Evolutionary conservation across 2,329 filamentous ascomycete genomes (phyloP).

Genomic region (Thelonectria discophora): DNA sequence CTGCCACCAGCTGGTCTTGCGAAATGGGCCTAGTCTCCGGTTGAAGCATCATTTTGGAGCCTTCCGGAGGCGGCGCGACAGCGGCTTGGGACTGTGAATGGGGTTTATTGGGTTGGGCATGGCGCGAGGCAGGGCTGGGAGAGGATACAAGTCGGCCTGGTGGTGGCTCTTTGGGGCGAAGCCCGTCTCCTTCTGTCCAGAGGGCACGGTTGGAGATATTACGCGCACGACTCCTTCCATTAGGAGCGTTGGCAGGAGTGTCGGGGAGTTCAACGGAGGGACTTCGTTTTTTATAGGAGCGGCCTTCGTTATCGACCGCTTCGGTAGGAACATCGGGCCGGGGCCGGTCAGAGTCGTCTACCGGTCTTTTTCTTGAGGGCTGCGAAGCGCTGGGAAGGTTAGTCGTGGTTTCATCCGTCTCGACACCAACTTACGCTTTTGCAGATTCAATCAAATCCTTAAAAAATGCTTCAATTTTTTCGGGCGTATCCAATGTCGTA

Average conservation of each 20-base stretch:
- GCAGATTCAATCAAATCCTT: background rate
- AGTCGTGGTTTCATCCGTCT: background rate
- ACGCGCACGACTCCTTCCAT: background rate
- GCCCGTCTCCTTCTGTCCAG: constrained; percentile 38
- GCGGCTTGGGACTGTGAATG: constrained; percentile 49
- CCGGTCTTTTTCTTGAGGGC: constrained; percentile 3
- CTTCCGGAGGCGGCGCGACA: background rate
- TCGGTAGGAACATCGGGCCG: constrained; percentile 6
- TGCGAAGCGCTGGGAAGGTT: background rate
- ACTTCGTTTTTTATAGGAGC: constrained; percentile 5
- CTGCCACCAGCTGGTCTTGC: constrained; percentile 79
- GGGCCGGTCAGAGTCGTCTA: background rate
- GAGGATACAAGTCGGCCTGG: background rate
- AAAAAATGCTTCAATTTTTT: constrained; percentile 1
- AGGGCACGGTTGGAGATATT: constrained; percentile 33
- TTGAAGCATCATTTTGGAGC: constrained; percentile 24
- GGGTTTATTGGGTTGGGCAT: background rate
- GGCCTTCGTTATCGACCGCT: background rate
- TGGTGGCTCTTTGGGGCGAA: background rate
- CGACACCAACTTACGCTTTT: constrained; percentile 6
- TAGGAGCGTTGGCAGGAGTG: background rate
- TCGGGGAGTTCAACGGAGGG: constrained; percentile 9
- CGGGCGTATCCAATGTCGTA: background rate
- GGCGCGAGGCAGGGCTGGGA: background rate
- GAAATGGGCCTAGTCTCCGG: constrained; percentile 70